Percentiles rank a stretch among this genome's conserved stretches.
Conservation (phyloP, 1,284 basidiomycete species). For the Grifola frondosa region DNA sequence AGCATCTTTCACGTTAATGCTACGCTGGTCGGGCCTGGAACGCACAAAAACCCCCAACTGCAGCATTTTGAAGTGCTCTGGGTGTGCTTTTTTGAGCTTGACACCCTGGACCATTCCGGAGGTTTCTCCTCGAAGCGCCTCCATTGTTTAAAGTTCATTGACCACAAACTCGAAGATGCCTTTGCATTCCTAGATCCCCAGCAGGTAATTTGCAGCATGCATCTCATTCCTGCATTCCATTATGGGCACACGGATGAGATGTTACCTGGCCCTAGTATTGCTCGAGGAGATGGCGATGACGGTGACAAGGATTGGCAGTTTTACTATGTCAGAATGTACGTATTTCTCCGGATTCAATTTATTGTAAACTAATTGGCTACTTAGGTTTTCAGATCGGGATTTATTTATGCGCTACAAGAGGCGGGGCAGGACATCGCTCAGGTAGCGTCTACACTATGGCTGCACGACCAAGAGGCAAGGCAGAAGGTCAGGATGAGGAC, state of each 20-base stretch:
- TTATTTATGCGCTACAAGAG: slow-evolving; percentile 6
- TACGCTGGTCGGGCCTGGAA: not conserved
- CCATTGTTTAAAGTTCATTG: slow-evolving; percentile 35
- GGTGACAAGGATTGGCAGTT: slow-evolving; percentile 1
- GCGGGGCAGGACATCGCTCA: too few relatives aligned
- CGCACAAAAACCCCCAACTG: too few relatives aligned
- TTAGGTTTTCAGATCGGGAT: slow-evolving; percentile 2
- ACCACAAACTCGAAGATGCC: slow-evolving; percentile 18
- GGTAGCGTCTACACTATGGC: too few relatives aligned
- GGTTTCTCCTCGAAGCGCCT: slow-evolving; percentile 24
- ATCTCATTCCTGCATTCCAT: slow-evolving; percentile 37
- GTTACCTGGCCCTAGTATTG: slow-evolving; percentile 22
- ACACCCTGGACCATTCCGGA: slow-evolving; percentile 13
- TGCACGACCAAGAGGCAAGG: too few relatives aligned
- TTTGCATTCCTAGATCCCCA: slow-evolving; percentile 43
- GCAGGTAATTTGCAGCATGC: slow-evolving; percentile 34
- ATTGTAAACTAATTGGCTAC: too few relatives aligned
- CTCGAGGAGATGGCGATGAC: slow-evolving; percentile 2
- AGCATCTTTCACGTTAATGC: slow-evolving; percentile 24
- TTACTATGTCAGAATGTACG: slow-evolving; percentile 10
- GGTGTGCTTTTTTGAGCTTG: slow-evolving; percentile 35
- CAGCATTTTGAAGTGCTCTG: slow-evolving; percentile 32
- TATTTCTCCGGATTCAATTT: too few relatives aligned
- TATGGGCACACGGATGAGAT: slow-evolving; percentile 22
- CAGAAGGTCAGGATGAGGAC: too few relatives aligned